phyloP scores from a whole-genome alignment of 2,329 filamentous ascomycete species.

The Blastomyces parvus region DNA sequence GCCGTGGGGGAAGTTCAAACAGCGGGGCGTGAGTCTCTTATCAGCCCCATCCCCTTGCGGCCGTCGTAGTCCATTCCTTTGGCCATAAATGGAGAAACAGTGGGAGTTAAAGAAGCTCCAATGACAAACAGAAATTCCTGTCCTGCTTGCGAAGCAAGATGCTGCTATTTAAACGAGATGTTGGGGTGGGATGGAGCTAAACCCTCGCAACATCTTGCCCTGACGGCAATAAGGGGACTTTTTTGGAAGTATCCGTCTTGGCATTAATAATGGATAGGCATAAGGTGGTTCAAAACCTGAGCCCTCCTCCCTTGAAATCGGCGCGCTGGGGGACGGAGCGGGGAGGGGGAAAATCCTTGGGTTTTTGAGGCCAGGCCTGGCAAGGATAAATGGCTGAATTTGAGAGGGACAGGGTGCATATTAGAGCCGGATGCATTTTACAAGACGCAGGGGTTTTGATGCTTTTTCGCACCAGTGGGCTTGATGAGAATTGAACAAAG shows the following conservation, averaged over 20 bases:
- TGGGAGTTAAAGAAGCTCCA: background rate
- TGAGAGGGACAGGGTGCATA: background rate
- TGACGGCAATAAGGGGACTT: background rate
- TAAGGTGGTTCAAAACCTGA: background rate
- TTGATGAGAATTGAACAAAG: background rate
- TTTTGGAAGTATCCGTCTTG: constrained; percentile 1
- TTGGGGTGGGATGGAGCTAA: background rate
- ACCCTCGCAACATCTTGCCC: background rate
- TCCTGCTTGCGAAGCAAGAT: background rate
- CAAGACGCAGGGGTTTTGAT: background rate
- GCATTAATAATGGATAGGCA: background rate
- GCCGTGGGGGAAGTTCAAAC: background rate
- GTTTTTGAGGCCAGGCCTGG: background rate
- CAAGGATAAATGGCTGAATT: background rate
- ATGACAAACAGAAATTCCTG: background rate
- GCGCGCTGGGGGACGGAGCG: background rate
- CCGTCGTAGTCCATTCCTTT: background rate
- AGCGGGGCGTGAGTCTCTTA: background rate
- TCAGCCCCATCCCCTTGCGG: background rate
- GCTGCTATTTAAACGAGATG: background rate
- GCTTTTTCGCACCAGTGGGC: background rate
- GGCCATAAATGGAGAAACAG: background rate
- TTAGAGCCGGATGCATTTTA: background rate
- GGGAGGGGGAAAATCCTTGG: too few species aligned
- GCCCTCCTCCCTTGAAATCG: background rate